Evolutionary conservation across 2,329 filamentous ascomycete genomes (phyloP), one percentile per base, ranked within the genome.

Genomic region (Exophiala mesophila): DNA sequence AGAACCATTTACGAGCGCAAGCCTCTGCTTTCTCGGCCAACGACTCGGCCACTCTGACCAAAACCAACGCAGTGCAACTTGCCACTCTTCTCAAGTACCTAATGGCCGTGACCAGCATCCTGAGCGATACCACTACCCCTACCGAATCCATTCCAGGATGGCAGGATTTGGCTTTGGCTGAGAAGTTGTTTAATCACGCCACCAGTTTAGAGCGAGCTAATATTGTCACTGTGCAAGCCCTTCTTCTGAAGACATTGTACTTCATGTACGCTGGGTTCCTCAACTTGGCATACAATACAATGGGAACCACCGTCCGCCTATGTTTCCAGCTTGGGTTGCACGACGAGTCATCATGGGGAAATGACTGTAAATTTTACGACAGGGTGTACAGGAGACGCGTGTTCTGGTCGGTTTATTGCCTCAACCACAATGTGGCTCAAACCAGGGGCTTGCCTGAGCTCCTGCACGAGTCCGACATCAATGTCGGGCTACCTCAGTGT

Each of bases 391-490:
- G 36, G 7, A 21, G 30, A 13, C 12, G 20, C 8, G n/a, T 39
- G 21, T 30, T 39, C 20, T 39, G 36, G 36, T 15, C 21, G 16
- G 8, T 39, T 8, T 39, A 13, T 15, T 30, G 15, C 23, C 16
- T 39, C 10, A 24, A 39, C 15, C 21, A 24, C n/a, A 28, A 39
- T 23, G 17, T 39, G 18, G 21, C 36, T 28, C 20, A 29, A 5
- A 9, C 10, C 21, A 10, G 9, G 5, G 36, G 36, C 2, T 12
- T 19, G 5, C 36, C 36, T 5, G 28, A 39, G 15, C 36, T 39
- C 10, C 28, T 39, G 16, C 36, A 24, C 16, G 19, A 39, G 9
- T 29, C 21, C 5, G 21, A 28, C 21, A 16, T 15, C 9, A n/a
- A 19, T 5, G 36, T 39, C 2, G 21, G 30, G 4, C 3, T 28